Base-by-base conservation (phyloP, 805 yeast genomes). In the Metschnikowia baotianmanensis region DNA sequence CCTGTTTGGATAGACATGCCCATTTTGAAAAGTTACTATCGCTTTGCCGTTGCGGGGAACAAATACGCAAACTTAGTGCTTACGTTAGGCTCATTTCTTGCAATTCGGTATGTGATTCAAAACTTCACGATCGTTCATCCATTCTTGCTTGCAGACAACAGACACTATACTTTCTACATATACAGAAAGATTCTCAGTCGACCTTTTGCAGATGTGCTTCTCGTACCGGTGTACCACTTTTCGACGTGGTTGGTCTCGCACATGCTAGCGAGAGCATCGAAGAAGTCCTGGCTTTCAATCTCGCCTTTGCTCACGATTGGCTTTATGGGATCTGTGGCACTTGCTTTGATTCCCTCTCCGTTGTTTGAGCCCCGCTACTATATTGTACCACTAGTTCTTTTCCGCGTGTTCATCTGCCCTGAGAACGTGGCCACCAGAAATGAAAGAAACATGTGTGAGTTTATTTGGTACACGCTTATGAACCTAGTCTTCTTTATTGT, bases 301-400 rank as follows among this genome's bases (percentile, higher is more conserved):
- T 48, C 60, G 3, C 52, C 62, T 2, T 51, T 72, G 4, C 58
- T 82, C n/a, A 70, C 75, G 30, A 37, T 77, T 5, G 74, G 80
- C 0, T 80, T 72, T 44, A 39, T 79, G 2, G 60, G 63, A 0
- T 82, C 89, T 31, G 68, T 78, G 0, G 52, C 71, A 1, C 59
- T 78, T 5, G 83, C 93, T 0, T 69, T 93, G 16, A 76, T 85
- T 0, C 96, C 98, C 16, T 82, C 96, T 0, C 99, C 98, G 5
- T 69, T 93, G 48, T 82, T 93, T 55, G 99, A 93, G 62, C 96
- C 97, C 35, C 76, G 99, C 43, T 93, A 93, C 59, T 93, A 83
- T 60, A 86, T 91, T 35, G 53, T 88, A 5, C 97, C 98, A 4
- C 80, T 77, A 56, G 58, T 85, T 10, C 61, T 89, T 28, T 88